A percentile compares a stretch with the other conserved stretches of the same genome.
Evolutionary conservation across 164 flowering plant genomes (phyloP).

Genomic region (Litsea cubeba): DNA sequence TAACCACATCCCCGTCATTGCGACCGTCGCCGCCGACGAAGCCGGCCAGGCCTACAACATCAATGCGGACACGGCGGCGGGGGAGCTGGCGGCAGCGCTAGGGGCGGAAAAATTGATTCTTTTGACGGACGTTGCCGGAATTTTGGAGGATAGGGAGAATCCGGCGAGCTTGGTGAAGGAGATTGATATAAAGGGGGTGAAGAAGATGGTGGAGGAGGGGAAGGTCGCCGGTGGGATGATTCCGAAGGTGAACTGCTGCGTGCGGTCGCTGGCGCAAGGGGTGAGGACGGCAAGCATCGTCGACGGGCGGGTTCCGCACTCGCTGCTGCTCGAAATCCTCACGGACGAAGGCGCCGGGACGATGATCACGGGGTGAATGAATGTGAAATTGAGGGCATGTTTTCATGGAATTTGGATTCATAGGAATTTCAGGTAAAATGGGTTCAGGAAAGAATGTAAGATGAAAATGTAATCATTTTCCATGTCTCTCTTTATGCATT

Average conservation of each 20-base stretch:
- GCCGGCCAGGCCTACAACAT: constrained; percentile 75
- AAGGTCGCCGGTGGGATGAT: constrained; percentile 95
- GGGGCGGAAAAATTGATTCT: constrained; percentile 90
- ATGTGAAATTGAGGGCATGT: background rate
- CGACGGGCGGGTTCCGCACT: constrained; percentile 79
- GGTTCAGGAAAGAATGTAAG: no score
- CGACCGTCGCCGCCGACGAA: constrained; percentile 83
- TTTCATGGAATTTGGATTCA: no score
- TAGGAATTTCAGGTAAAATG: no score
- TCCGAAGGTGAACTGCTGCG: constrained; percentile 83
- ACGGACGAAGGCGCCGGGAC: constrained; percentile 93
- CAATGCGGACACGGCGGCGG: constrained; percentile 92
- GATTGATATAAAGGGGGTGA: constrained; percentile 75
- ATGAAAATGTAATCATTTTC: no score
- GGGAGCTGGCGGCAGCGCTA: constrained; percentile 86
- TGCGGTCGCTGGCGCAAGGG: constrained; percentile 79
- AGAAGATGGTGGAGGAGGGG: constrained; percentile 71
- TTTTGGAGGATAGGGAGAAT: constrained; percentile 50
- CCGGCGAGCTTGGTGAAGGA: constrained; percentile 72
- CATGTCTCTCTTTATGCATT: no score
- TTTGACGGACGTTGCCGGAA: constrained; percentile 85
- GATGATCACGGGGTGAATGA: constrained; percentile 72
- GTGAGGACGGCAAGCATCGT: constrained; percentile 84
- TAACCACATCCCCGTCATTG: constrained; percentile 73
- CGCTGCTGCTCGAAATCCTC: constrained; percentile 74